Conservation (phyloP, 768 basidiomycete species). For the Phaffia australis region DNA sequence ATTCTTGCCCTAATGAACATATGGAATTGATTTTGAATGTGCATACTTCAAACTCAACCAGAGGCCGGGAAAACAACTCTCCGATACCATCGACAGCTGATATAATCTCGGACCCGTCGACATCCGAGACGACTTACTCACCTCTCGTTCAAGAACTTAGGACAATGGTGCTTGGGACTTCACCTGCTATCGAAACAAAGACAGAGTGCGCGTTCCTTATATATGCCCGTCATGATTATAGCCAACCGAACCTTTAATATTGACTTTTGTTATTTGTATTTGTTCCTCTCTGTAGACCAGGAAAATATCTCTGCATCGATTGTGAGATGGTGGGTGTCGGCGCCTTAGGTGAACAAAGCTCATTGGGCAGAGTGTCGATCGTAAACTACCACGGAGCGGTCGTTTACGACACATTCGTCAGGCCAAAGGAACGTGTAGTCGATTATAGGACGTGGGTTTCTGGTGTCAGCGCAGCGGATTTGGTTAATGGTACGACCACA, state of each 20-base stretch:
- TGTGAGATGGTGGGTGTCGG: conserved; percentile 99
- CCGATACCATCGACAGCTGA: background rate
- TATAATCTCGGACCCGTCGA: conserved; percentile 6
- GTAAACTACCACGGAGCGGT: conserved; percentile 79
- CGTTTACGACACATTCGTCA: conserved; percentile 72
- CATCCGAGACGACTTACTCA: conserved; percentile 13
- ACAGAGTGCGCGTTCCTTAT: conserved; percentile 31
- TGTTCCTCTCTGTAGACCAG: conserved; percentile 43
- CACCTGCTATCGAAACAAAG: conserved; percentile 32
- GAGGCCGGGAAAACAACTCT: background rate
- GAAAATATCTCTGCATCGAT: conserved; percentile 72
- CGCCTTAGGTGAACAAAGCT: conserved; percentile 65
- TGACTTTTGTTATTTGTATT: conserved; percentile 3
- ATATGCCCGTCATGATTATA: background rate
- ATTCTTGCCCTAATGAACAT: background rate
- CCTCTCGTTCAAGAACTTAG: conserved; percentile 34
- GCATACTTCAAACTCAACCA: too few relatives aligned
- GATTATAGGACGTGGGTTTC: conserved; percentile 88
- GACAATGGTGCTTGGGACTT: conserved; percentile 34
- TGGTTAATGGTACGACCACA: conserved; percentile 58
- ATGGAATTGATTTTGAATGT: background rate
- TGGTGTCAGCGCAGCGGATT: conserved; percentile 65
- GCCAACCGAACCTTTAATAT: background rate
- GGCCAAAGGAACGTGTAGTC: conserved; percentile 72
- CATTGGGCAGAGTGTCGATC: conserved; percentile 74